Evolutionary conservation across 352 stramenopile species (phyloP), one percentile per base, ranked within the genome.

Genomic region (Pythium oligandrum): DNA sequence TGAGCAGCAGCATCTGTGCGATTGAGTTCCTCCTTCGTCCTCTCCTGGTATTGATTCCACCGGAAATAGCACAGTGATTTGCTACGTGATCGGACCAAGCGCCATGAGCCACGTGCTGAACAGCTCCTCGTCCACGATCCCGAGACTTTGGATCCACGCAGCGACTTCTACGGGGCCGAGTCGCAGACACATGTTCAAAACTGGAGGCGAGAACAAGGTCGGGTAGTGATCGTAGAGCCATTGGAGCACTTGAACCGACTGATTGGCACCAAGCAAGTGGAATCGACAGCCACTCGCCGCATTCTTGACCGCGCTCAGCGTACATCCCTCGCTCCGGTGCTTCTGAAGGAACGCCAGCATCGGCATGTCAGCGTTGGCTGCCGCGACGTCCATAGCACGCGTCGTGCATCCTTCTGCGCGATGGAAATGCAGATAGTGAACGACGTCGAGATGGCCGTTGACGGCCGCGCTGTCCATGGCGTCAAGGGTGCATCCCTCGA

Each of bases 291-390:
- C 38, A 49, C 61, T 33, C 17, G 53, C 51, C 4, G 62, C 62
- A n/a, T 52, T 45, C 35, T 61, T 48, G 38, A 66, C 52, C 3
- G 57, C 62, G n/a, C 51, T 48, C 5, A 38, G 32, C 12, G 54
- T 57, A 33, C 62, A 70, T 9, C 62, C 51, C 53, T 70, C 62
- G 4, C 37, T 26, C 1, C 62, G 62, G 32, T 66, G 48, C 37
- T 44, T 17, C 12, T 66, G 62, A 6, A 75, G 58, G 51, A 65
- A 75, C 48, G 38, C 40, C 2, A 68, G 40, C 5, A 68, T 43
- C 1, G 51, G 46, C n/a, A 68, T 35, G 33, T 68, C 40, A 10
- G 51, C 54, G 30, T 44, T 47, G 0, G 46, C 31, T 6, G 48
- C 53, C 5, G 61, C 61, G 3, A 33, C 52, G 36, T 54, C 46